phyloP scores from a whole-genome alignment of 2,329 filamentous ascomycete genomes.

The Fusarium metavorans region DNA sequence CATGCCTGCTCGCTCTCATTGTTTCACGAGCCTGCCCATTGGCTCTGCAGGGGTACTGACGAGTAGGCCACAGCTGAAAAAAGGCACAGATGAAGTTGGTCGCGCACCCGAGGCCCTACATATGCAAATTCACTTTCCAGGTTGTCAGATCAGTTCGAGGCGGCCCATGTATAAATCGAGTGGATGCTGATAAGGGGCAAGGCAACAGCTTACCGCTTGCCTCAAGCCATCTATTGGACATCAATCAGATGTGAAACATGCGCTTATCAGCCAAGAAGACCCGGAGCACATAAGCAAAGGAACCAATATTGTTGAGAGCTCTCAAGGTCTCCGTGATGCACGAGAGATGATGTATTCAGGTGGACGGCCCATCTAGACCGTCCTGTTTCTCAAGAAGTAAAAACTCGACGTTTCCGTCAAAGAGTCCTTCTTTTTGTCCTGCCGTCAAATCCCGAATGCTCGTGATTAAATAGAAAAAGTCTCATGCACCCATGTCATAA shows the following conservation, averaged over 20 bases:
- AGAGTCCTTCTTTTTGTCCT: conserved; percentile 25
- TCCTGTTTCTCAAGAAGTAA: conserved; percentile 16
- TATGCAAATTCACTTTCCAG: neutral
- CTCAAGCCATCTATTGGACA: neutral
- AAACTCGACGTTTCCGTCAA: conserved; percentile 14
- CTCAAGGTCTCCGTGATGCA: conserved; percentile 9
- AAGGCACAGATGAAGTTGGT: neutral
- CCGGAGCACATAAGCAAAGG: neutral
- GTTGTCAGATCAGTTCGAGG: neutral
- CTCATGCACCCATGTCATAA: conserved; percentile 44
- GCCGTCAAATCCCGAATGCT: conserved; percentile 26
- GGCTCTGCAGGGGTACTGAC: neutral
- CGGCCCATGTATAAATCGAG: neutral
- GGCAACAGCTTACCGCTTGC: neutral
- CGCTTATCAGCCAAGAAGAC: neutral
- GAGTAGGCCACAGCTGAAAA: neutral
- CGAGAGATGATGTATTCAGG: conserved; percentile 25
- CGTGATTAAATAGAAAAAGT: conserved; percentile 32
- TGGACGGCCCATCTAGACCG: conserved; percentile 10
- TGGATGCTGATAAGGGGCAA: neutral
- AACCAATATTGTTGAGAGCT: neutral
- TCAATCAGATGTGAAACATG: neutral
- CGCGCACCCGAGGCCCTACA: neutral
- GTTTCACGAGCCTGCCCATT: neutral
- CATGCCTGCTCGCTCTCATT: neutral